Percentiles rank a stretch among this genome's conserved stretches.
Evolutionary conservation across 192 early-diverging fungal genomes (phyloP).

Genomic region (Globomyces pollinis-pini): DNA sequence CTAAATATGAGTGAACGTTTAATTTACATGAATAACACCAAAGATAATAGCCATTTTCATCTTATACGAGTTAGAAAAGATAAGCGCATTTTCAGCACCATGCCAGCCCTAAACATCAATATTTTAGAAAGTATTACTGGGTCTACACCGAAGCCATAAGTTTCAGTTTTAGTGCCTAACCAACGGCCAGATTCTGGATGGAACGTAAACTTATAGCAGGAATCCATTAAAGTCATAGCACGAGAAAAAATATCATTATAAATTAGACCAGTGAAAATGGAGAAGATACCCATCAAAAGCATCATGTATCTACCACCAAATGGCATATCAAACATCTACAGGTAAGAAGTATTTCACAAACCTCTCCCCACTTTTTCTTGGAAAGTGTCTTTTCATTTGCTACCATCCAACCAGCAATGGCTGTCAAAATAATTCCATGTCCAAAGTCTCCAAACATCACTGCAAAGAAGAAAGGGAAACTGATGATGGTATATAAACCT

Average conservation of each 20-base stretch:
- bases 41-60: conserved; percentile 98
- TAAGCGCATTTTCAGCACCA: conserved; percentile 81
- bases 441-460: conserved; percentile 99
- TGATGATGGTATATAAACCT: conserved; percentile 91
- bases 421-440: conserved; percentile 82
- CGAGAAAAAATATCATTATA: conserved; percentile 98
- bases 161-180: conserved; percentile 55
- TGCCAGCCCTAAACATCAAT: no score
- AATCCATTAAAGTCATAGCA: conserved; percentile 60
- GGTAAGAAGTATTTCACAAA: background rate
- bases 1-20: no score
- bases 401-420: conserved; percentile 68
- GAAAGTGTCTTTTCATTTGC: conserved; percentile 71
- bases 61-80: conserved; percentile 99
- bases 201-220: conserved; percentile 72
- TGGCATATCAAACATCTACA: conserved; percentile 75
- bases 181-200: conserved; percentile 48
- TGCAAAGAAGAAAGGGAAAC: conserved; percentile 99
- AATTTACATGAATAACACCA: conserved; percentile 90
- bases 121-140: no score
- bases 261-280: conserved; percentile 91
- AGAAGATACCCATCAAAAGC: conserved; percentile 95
- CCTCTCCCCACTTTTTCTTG: conserved; percentile 70
- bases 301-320: conserved; percentile 97
- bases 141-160: conserved; percentile 81